Percentiles rank a stretch among this genome's conserved stretches.
Conservation (phyloP, 371 early-diverging fungal species). For the Dichotomocladium elegans region DNA sequence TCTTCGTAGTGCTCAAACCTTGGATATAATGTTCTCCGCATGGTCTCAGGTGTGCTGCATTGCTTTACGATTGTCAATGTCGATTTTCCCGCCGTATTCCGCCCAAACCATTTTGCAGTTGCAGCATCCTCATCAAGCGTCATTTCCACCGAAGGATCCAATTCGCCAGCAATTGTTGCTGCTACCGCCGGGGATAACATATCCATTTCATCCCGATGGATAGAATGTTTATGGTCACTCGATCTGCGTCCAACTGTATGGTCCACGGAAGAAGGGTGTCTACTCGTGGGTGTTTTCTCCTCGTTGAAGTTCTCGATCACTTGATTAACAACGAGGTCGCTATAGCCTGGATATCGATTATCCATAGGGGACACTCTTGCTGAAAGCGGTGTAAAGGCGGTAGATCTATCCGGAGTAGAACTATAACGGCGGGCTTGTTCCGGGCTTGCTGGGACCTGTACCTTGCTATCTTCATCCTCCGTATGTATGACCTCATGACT, state of each 20-base stretch:
- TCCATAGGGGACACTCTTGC: conserved; percentile 6
- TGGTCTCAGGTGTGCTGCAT: too few species aligned
- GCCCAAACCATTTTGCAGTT: too few species aligned
- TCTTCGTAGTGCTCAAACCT: too few species aligned
- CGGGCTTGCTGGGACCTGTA: neutral
- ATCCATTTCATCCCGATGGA: too few species aligned
- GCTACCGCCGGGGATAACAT: too few species aligned
- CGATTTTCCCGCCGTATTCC: neutral
- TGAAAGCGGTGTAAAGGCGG: conserved; percentile 5
- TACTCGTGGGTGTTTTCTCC: conserved; percentile 6
- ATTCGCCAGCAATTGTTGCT: too few species aligned
- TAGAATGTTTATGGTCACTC: too few species aligned
- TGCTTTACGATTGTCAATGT: neutral
- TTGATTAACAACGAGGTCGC: conserved; percentile 5
- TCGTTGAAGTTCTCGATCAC: conserved; percentile 3
- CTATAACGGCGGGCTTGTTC: neutral
- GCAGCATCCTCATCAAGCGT: too few species aligned
- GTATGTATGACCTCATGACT: neutral
- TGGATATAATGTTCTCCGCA: too few species aligned
- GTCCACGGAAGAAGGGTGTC: too few species aligned
- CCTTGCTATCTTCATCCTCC: neutral
- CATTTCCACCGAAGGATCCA: neutral
- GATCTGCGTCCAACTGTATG: too few species aligned
- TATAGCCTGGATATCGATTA: neutral
- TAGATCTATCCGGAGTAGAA: too few species aligned